Evolutionary conservation across 2,329 filamentous ascomycete genomes (phyloP), one percentile per base, ranked within the genome.

Genomic region (Parastagonospora nodorum): DNA sequence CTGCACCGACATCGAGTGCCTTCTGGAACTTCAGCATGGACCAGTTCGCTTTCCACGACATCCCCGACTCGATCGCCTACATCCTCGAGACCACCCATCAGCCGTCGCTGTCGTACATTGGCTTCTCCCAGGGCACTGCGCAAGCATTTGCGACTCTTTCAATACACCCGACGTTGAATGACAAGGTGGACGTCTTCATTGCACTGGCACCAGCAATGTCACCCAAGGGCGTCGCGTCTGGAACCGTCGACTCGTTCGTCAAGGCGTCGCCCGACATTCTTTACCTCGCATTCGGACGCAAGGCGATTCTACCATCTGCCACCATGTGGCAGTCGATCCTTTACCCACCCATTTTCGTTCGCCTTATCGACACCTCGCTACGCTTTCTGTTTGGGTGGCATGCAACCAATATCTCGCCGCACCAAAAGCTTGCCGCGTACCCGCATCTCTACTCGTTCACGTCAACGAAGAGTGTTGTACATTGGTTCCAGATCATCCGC

Each of bases 21-120:
- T 99, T 99, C 73, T 99, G 94, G 94, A 88, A 97, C 73, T 99
- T 99, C 71, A 96, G 91, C 44, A 97, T 99, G 69, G 94, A 99
- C 71, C 90, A 99, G 69, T 99, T 99, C 70, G 94, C 94, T 41
- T 96, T 99, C 67, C 86, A 97, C 71, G 94, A 99, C 72, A 97
- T 99, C 52, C 94, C 94, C 1, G 89, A 99, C 74, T 93, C 88
- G 58, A 97, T 99, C 66, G 82, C 87, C 46, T 97, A 99, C 70
- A 90, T 99, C 52, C 82, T 99, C 16, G 85, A 88, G 35, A 89
- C 89, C 0, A 97, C 94, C 0, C 81, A 82, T 45, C 90, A 95
- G 71, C 81, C 86, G 29, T 95, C 92, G 35, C 77, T 99, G 24
- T 97, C 92, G 1, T 99, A 99, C 70, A 89, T 99, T 69, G 94